A percentile compares a stretch with the other conserved stretches of the same genome.
Evolutionary conservation across 768 basidiomycete genomes (phyloP).

Genomic region (Boletus reticulatus): DNA sequence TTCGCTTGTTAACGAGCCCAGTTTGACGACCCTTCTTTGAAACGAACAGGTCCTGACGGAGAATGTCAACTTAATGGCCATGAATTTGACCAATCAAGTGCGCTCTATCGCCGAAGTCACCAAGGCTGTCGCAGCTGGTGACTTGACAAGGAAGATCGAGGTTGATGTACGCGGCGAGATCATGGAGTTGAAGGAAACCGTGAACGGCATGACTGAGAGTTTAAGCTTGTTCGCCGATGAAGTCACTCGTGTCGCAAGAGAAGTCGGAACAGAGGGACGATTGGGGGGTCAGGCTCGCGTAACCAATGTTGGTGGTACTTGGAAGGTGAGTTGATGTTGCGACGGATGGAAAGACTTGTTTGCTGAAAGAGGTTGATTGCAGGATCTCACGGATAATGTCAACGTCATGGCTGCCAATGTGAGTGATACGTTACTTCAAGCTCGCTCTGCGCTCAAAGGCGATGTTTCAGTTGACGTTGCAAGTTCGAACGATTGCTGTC

Average conservation of each 20-base stretch:
- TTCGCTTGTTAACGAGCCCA: background rate
- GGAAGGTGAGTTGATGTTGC: slow-evolving; percentile 55
- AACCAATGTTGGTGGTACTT: slow-evolving; percentile 92
- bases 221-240: slow-evolving; percentile 84
- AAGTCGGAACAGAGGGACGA: slow-evolving; percentile 95
- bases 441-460: slow-evolving; percentile 1
- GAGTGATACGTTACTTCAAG: slow-evolving; percentile 25
- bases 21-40: slow-evolving; percentile 11
- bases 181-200: slow-evolving; percentile 84
- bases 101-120: slow-evolving; percentile 90
- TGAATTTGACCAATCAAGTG: slow-evolving; percentile 89
- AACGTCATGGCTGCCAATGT: slow-evolving; percentile 95
- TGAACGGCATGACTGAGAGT: slow-evolving; percentile 93
- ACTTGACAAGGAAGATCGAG: slow-evolving; percentile 90
- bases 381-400: slow-evolving; percentile 91
- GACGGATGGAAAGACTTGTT: background rate
- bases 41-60: slow-evolving; percentile 55
- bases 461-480: slow-evolving; percentile 70
- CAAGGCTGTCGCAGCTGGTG: slow-evolving; percentile 91
- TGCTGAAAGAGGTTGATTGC: slow-evolving; percentile 14
- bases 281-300: slow-evolving; percentile 95
- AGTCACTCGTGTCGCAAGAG: slow-evolving; percentile 83
- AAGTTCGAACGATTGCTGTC: slow-evolving; percentile 91
- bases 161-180: slow-evolving; percentile 94
- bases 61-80: slow-evolving; percentile 87